Percentiles rank a stretch among this genome's conserved stretches.
These are phyloP conservation scores for Phytophthora ramorum DNA, from an alignment of 352 stramenopile genomes.

Conservation along the genomic window DNA sequence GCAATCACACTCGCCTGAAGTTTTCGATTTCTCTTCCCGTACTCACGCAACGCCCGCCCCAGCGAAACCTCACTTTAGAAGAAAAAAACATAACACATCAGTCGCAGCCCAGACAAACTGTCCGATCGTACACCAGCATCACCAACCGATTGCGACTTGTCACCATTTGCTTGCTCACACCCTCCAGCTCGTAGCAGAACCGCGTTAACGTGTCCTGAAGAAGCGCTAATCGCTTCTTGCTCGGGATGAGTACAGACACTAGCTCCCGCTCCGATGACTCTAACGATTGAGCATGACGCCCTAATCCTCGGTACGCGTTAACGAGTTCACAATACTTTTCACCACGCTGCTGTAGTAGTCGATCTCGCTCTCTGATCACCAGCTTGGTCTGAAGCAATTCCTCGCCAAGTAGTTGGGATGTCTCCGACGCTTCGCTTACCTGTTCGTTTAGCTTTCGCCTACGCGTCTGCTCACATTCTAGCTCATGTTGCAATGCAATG, in stretches of 20 bases:
- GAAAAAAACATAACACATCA: neutral
- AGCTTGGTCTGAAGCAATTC: slow-evolving; percentile 26
- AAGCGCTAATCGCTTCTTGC: slow-evolving; percentile 35
- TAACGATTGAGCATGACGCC: slow-evolving; percentile 29
- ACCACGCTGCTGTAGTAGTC: slow-evolving; percentile 15
- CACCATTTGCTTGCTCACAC: slow-evolving; percentile 39
- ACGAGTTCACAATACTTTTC: slow-evolving; percentile 32
- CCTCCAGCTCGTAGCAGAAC: slow-evolving; percentile 45
- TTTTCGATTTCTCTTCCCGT: slow-evolving; percentile 57
- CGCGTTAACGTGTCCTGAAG: slow-evolving; percentile 41
- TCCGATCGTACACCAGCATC: neutral
- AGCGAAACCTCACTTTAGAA: slow-evolving; percentile 50
- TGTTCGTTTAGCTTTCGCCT: slow-evolving; percentile 3
- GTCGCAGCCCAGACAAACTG: neutral
- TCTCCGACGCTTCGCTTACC: slow-evolving; percentile 17
- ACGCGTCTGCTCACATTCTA: slow-evolving; percentile 5
- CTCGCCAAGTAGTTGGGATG: slow-evolving; percentile 23
- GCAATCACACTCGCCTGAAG: slow-evolving; percentile 47
- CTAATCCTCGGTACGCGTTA: slow-evolving; percentile 21
- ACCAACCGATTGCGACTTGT: slow-evolving; percentile 41
- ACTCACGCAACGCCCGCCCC: slow-evolving; percentile 55
- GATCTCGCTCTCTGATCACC: slow-evolving; percentile 2
- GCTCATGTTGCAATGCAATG: slow-evolving; percentile 33
- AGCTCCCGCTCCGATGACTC: slow-evolving; percentile 45
- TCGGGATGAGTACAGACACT: slow-evolving; percentile 33